Evolutionary conservation across 2,329 filamentous ascomycete species (phyloP).

Genomic region (Knufia fluminis): DNA sequence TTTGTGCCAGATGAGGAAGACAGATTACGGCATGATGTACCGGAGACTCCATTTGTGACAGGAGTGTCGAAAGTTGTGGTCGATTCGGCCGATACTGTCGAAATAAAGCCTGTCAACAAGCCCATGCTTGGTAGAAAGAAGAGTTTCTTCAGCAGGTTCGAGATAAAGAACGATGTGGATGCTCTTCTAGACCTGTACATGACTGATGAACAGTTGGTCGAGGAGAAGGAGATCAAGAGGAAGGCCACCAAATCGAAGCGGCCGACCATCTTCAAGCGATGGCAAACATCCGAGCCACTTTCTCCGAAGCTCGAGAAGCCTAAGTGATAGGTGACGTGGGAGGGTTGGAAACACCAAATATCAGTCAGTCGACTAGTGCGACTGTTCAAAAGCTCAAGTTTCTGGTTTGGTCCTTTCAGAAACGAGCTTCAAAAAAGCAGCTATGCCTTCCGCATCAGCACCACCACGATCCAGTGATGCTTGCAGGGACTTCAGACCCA

Average conservation of each 20-base stretch:
- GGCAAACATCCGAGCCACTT: neutral
- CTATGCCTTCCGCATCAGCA: constrained; percentile 50
- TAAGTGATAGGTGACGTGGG: neutral
- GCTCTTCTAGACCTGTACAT: constrained; percentile 21
- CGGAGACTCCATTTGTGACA: neutral
- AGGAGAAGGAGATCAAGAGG: constrained; percentile 11
- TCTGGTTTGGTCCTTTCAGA: neutral
- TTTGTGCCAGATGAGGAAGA: constrained; percentile 4
- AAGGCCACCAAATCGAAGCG: constrained; percentile 4
- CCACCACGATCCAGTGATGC: constrained; percentile 42
- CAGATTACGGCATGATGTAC: neutral
- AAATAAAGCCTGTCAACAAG: neutral
- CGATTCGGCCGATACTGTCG: neutral
- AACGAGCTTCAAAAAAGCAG: constrained; percentile 53
- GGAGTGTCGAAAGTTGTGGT: neutral
- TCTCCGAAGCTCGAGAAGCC: neutral
- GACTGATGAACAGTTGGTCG: constrained; percentile 16
- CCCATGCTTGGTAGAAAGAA: constrained; percentile 10
- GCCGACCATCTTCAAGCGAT: constrained; percentile 2
- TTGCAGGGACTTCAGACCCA: constrained; percentile 47
- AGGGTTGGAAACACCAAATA: neutral
- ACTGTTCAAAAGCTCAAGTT: neutral
- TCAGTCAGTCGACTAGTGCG: neutral
- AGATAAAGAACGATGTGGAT: constrained; percentile 16
- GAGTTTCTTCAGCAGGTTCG: constrained; percentile 17